A percentile compares a stretch with the other conserved stretches of the same genome.
Evolutionary conservation across 177 flowering plant species (phyloP).

Genomic region (Tripterygium wilfordii): DNA sequence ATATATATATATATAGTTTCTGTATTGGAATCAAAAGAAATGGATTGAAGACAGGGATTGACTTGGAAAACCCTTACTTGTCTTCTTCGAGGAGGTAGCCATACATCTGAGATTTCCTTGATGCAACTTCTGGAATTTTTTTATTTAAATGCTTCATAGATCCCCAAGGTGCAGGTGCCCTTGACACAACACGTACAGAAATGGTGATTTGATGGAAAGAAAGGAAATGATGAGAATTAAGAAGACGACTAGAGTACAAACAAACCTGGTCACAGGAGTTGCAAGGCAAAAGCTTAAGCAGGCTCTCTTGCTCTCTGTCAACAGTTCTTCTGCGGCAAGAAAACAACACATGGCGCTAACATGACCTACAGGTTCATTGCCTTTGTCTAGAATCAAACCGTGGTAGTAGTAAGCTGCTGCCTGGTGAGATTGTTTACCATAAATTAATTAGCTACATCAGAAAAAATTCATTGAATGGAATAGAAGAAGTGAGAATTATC

Average conservation of each 20-base stretch:
- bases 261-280: slow-evolving; percentile 75
- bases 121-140: slow-evolving; percentile 81
- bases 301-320: slow-evolving; percentile 74
- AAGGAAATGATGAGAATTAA: not conserved
- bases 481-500: too few species aligned
- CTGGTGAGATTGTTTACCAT: slow-evolving; percentile 34
- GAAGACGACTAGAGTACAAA: not conserved
- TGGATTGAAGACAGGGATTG: not conserved
- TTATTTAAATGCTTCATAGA: slow-evolving; percentile 78
- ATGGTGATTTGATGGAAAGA: not conserved
- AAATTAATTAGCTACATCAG: too few species aligned
- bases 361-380: slow-evolving; percentile 61
- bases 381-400: slow-evolving; percentile 80
- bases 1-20: too few species aligned
- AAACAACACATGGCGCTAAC: slow-evolving; percentile 70
- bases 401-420: slow-evolving; percentile 95
- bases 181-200: slow-evolving; percentile 1
- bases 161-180: slow-evolving; percentile 83
- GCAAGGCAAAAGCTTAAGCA: slow-evolving; percentile 79
- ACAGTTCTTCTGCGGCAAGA: slow-evolving; percentile 78
- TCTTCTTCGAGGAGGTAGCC: slow-evolving; percentile 73
- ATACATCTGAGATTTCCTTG: slow-evolving; percentile 78
- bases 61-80: slow-evolving; percentile 47
- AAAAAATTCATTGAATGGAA: not conserved
- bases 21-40: too few species aligned